Percentiles rank a stretch among this genome's conserved stretches.
These are phyloP conservation scores for Baorangia bicolor DNA, from an alignment of 768 basidiomycete genomes.

Conservation along the genomic window DNA sequence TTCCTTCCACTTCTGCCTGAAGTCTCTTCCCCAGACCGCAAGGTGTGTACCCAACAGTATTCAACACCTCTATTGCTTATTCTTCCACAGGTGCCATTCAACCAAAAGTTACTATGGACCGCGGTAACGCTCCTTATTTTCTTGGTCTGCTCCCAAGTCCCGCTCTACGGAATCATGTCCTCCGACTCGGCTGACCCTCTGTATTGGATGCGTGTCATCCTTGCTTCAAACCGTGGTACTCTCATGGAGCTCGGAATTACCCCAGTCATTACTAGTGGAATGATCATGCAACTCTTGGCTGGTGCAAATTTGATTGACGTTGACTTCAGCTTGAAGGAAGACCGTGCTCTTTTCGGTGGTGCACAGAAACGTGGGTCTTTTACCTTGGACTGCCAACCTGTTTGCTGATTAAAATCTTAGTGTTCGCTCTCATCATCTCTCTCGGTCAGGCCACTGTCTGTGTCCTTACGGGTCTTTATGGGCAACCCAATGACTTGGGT, in stretches of 20 bases:
- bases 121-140: slow-evolving; percentile 99
- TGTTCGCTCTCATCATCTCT: slow-evolving; percentile 94
- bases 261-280: slow-evolving; percentile 96
- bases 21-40: slow-evolving; percentile 96
- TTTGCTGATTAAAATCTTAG: slow-evolving; percentile 40
- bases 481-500: slow-evolving; percentile 88
- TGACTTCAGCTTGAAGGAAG: slow-evolving; percentile 96
- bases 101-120: slow-evolving; percentile 98
- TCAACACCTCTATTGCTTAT: slow-evolving; percentile 2
- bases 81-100: slow-evolving; percentile 80
- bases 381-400: background rate
- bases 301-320: slow-evolving; percentile 98
- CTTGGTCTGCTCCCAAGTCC: slow-evolving; percentile 98
- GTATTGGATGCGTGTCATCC: slow-evolving; percentile 99
- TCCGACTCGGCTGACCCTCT: slow-evolving; percentile 99
- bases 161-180: slow-evolving; percentile 99
- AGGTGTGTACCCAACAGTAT: slow-evolving; percentile 48
- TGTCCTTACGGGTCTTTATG: slow-evolving; percentile 95
- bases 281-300: slow-evolving; percentile 99
- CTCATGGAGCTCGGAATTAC: slow-evolving; percentile 99
- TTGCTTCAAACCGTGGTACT: slow-evolving; percentile 97
- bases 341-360: slow-evolving; percentile 90
- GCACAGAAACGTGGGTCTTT: slow-evolving; percentile 87
- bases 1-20: slow-evolving; percentile 97
- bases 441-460: slow-evolving; percentile 97